Evolutionary conservation across 192 early-diverging fungal genomes (phyloP).

Genomic region (Entomortierella parvispora): DNA sequence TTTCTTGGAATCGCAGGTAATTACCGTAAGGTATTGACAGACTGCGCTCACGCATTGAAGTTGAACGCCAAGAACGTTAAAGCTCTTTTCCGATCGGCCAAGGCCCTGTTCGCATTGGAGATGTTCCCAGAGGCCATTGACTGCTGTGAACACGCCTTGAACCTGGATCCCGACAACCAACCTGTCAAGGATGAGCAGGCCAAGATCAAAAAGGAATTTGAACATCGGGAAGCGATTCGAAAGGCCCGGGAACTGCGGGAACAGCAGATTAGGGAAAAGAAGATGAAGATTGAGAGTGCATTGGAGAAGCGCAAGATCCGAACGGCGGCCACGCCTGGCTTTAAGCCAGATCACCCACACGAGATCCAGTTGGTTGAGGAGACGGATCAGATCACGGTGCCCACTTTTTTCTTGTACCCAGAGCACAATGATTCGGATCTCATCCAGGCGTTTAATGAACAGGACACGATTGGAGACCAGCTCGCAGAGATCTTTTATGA

Average conservation of each 20-base stretch:
- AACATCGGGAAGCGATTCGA: constrained; percentile 33
- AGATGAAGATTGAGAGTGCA: constrained; percentile 38
- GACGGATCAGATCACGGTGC: constrained; percentile 73
- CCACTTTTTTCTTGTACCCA: constrained; percentile 94
- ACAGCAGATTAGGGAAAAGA: constrained; percentile 58
- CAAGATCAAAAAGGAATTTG: constrained; percentile 47
- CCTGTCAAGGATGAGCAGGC: constrained; percentile 43
- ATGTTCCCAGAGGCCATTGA: constrained; percentile 87
- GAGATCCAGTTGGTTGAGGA: constrained; percentile 68
- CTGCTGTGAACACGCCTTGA: constrained; percentile 82
- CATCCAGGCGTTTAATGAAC: constrained; percentile 87
- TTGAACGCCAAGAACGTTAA: constrained; percentile 87
- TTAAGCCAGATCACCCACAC: constrained; percentile 54
- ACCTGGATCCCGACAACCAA: constrained; percentile 68
- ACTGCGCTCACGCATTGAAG: constrained; percentile 88
- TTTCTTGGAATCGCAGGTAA: constrained; percentile 65
- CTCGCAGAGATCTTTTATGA: constrained; percentile 83
- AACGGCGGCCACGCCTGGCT: constrained; percentile 51
- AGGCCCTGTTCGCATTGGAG: constrained; percentile 83
- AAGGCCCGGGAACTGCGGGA: constrained; percentile 56
- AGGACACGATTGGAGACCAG: constrained; percentile 84
- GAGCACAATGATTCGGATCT: constrained; percentile 92
- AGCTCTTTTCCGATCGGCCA: constrained; percentile 90
- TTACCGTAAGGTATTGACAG: constrained; percentile 86
- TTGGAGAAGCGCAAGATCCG: constrained; percentile 56